phyloP scores from a whole-genome alignment of 768 basidiomycete species.

The Chalciporus pseudorubinellus region DNA sequence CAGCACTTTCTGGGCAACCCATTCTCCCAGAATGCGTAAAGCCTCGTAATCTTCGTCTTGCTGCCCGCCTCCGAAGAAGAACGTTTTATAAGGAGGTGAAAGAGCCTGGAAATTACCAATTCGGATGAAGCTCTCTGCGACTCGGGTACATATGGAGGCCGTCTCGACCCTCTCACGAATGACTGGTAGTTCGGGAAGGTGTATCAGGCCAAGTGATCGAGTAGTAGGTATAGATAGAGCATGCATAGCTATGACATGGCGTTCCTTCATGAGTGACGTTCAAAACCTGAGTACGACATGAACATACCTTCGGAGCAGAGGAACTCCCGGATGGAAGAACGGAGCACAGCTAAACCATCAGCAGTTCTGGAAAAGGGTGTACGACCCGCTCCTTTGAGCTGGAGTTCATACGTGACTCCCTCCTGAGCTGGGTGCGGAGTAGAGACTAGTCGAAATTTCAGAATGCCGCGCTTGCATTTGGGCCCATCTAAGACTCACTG shows the following conservation, averaged over 20 bases:
- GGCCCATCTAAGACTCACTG: slow-evolving; percentile 36
- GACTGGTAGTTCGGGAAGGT: slow-evolving; percentile 72
- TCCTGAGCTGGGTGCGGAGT: slow-evolving; percentile 66
- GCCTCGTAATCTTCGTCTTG: slow-evolving; percentile 74
- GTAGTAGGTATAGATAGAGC: slow-evolving; percentile 88
- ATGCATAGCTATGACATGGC: slow-evolving; percentile 49
- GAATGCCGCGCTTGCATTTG: neutral
- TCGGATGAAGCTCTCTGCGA: slow-evolving; percentile 88
- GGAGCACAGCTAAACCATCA: slow-evolving; percentile 93
- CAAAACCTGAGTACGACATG: neutral
- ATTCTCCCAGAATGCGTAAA: slow-evolving; percentile 71
- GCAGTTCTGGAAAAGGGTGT: slow-evolving; percentile 92
- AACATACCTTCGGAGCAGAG: slow-evolving; percentile 81
- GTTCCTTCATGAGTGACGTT: slow-evolving; percentile 35
- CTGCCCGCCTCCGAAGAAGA: slow-evolving; percentile 77
- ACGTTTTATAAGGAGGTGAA: slow-evolving; percentile 59
- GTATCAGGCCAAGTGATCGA: slow-evolving; percentile 77
- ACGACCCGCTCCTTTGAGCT: slow-evolving; percentile 91
- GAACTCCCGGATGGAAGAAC: slow-evolving; percentile 92
- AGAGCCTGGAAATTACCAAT: slow-evolving; percentile 90
- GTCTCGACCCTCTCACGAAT: slow-evolving; percentile 70
- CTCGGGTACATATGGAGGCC: slow-evolving; percentile 71
- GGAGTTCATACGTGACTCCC: slow-evolving; percentile 70
- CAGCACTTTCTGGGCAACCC: slow-evolving; percentile 64
- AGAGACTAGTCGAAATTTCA: slow-evolving; percentile 49